Percentiles rank a stretch among this genome's conserved stretches.
Conservation (phyloP, 257 asterid species). For the Thymus mandschuricus region DNA sequence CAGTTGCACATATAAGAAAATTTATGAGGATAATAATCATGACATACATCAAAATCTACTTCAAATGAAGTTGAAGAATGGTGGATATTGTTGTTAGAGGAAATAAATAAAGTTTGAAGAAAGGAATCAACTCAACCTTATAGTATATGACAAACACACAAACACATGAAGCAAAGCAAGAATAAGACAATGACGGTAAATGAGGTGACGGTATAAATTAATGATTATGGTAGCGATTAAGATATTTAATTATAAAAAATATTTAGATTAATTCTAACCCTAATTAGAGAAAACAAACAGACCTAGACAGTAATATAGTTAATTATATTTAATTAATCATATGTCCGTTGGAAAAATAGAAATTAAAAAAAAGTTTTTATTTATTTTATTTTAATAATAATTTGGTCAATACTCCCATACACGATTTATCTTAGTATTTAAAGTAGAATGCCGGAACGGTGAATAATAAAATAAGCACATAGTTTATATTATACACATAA, state of each 20-base stretch:
- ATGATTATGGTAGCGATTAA: constrained; percentile 26
- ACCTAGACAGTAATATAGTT: neutral
- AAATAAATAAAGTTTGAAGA: neutral
- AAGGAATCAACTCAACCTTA: constrained; percentile 16
- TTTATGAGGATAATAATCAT: too few relatives aligned
- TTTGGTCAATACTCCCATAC: constrained; percentile 21
- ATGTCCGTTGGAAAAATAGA: too few relatives aligned
- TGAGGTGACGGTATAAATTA: neutral
- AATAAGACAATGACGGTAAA: constrained; percentile 24
- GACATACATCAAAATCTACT: too few relatives aligned
- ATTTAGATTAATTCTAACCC: constrained; percentile 4
- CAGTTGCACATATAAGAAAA: too few relatives aligned
- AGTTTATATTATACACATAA: neutral
- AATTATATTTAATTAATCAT: neutral
- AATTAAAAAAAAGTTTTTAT: neutral
- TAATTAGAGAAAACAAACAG: constrained; percentile 6
- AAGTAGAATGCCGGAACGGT: constrained; percentile 9
- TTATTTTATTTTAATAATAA: neutral
- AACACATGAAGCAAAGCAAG: neutral
- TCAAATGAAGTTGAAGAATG: too few relatives aligned
- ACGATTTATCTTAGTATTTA: neutral
- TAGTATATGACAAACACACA: neutral
- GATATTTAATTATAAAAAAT: constrained; percentile 9
- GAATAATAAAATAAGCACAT: neutral
- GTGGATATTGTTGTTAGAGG: neutral